Evolutionary conservation across 768 basidiomycete species (phyloP).

Genomic region (Steccherinum ochraceum): DNA sequence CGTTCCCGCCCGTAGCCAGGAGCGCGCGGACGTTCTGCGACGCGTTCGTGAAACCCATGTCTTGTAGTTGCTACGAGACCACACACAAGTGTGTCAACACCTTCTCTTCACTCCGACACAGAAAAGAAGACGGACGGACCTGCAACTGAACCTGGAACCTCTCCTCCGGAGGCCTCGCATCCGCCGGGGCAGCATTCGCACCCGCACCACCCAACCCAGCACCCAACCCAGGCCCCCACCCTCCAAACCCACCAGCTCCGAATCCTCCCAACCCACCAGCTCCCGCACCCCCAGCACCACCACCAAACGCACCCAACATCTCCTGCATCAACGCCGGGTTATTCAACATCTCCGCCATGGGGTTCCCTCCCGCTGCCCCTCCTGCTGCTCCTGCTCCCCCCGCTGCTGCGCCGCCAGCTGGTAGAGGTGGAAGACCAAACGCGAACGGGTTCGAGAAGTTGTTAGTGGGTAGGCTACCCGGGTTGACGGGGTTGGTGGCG

Average conservation of each 20-base stretch:
- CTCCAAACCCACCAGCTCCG: conserved; percentile 11
- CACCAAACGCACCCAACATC: conserved; percentile 27
- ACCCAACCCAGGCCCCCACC: too few relatives aligned
- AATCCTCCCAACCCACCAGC: conserved; percentile 21
- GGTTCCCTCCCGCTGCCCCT: conserved; percentile 16
- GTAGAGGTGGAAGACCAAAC: conserved; percentile 12
- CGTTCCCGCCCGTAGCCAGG: conserved; percentile 88
- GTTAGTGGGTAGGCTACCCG: background rate
- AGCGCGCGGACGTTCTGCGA: conserved; percentile 86
- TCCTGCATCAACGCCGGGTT: conserved; percentile 42
- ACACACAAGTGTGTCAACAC: background rate
- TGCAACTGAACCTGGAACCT: conserved; percentile 84
- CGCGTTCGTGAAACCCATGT: conserved; percentile 92
- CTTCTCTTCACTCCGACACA: background rate
- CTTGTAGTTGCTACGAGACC: conserved; percentile 69
- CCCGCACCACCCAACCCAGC: too few relatives aligned
- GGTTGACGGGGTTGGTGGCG: conserved; percentile 11
- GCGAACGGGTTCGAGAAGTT: conserved; percentile 19
- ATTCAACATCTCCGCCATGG: conserved; percentile 18
- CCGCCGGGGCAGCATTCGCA: conserved; percentile 47
- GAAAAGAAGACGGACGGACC: conserved; percentile 31
- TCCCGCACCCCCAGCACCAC: conserved; percentile 19
- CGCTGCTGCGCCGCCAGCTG: conserved; percentile 19
- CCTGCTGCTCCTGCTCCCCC: conserved; percentile 22
- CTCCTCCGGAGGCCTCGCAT: conserved; percentile 81